These are phyloP conservation scores for Leishmania mexicana DNA, from an alignment of 208 protist species.

Conservation along the genomic window DNA sequence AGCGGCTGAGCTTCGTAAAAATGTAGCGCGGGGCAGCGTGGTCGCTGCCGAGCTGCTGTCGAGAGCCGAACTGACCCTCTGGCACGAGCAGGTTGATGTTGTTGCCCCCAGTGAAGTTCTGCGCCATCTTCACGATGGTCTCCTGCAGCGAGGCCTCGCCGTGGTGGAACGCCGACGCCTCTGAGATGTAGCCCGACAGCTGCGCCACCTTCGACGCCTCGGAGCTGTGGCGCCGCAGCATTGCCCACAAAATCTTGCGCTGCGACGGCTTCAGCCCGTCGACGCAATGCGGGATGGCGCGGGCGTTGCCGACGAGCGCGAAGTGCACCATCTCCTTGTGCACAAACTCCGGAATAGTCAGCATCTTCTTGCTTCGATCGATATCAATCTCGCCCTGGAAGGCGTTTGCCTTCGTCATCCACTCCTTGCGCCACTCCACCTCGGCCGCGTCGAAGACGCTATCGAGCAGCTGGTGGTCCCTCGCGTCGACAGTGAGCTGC, in stretches of 20 bases:
- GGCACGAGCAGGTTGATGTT: slow-evolving; percentile 99
- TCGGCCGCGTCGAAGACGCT: slow-evolving; percentile 98
- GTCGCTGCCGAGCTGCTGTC: slow-evolving; percentile 98
- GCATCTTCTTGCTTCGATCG: slow-evolving; percentile 81
- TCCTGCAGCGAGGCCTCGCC: slow-evolving; percentile 97
- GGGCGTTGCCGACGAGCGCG: slow-evolving; percentile 91
- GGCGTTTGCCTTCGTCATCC: slow-evolving; percentile 95
- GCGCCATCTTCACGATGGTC: slow-evolving; percentile 99
- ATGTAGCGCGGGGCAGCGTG: slow-evolving; percentile 96
- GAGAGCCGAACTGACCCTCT: slow-evolving; percentile 99
- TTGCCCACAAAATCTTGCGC: slow-evolving; percentile 99
- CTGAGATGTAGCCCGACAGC: slow-evolving; percentile 98
- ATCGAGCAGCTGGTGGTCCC: slow-evolving; percentile 95
- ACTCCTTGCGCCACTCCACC: slow-evolving; percentile 98
- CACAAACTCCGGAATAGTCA: slow-evolving; percentile 97
- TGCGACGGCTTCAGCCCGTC: slow-evolving; percentile 99
- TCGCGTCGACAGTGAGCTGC: slow-evolving; percentile 87
- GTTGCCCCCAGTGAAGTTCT: slow-evolving; percentile 99
- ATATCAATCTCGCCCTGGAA: slow-evolving; percentile 89
- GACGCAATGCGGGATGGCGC: slow-evolving; percentile 90
- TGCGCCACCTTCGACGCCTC: slow-evolving; percentile 99
- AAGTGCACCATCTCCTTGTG: slow-evolving; percentile 99
- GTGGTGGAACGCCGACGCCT: slow-evolving; percentile 99
- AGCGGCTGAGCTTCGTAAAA: slow-evolving; percentile 94
- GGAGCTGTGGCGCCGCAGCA: slow-evolving; percentile 87